phyloP scores from a whole-genome alignment of 1,284 basidiomycete species.

The Leccinum fuscescens region DNA sequence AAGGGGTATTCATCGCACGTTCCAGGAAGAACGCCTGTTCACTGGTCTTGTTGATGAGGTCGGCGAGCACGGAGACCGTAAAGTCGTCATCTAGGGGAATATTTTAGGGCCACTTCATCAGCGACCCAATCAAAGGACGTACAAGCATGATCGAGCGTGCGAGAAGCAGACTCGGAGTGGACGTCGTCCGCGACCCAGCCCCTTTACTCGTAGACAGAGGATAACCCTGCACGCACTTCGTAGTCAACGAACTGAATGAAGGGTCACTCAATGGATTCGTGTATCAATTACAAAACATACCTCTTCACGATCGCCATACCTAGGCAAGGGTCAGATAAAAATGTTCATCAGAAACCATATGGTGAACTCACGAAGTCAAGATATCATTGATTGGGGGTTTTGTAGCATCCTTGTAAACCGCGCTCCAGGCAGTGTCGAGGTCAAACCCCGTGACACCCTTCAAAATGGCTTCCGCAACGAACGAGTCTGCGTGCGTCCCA shows the following conservation, averaged over 20 bases:
- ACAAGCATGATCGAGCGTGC: conserved; percentile 82
- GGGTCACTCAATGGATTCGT: conserved; percentile 1
- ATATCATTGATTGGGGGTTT: conserved; percentile 65
- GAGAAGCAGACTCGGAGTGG: conserved; percentile 75
- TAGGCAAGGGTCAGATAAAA: conserved; percentile 27
- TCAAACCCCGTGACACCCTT: conserved; percentile 68
- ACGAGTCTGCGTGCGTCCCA: conserved; percentile 77
- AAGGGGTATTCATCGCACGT: conserved; percentile 56
- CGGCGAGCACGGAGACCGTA: conserved; percentile 64
- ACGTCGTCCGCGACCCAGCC: conserved; percentile 81
- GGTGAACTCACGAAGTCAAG: conserved; percentile 47
- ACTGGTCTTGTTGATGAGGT: conserved; percentile 46
- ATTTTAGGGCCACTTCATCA: not conserved
- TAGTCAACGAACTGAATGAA: conserved; percentile 64
- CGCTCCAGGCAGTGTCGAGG: conserved; percentile 65
- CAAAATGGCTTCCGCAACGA: conserved; percentile 75
- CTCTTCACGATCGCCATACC: conserved; percentile 76
- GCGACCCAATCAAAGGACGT: conserved; percentile 18
- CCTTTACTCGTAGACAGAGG: conserved; percentile 60
- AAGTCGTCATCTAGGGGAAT: conserved; percentile 70
- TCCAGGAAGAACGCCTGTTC: conserved; percentile 53
- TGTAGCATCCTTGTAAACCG: conserved; percentile 74
- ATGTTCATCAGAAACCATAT: not conserved
- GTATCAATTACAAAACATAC: conserved; percentile 30
- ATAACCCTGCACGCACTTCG: conserved; percentile 78